A percentile compares a stretch with the other conserved stretches of the same genome.
Evolutionary conservation across 2,329 filamentous ascomycete genomes (phyloP).

Genomic region (Aspergillaceae sp.): DNA sequence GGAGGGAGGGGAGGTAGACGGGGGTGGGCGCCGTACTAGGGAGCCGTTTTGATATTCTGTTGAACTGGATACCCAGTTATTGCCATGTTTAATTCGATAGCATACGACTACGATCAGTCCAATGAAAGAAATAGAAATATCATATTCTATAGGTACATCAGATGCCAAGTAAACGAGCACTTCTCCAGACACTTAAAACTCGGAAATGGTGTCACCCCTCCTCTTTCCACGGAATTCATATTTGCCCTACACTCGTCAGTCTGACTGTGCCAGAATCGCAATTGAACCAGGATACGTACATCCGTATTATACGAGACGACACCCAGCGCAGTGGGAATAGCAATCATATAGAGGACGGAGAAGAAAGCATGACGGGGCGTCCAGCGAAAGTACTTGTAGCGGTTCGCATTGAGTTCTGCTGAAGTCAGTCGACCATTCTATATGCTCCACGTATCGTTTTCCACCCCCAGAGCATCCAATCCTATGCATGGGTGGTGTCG

Average conservation of each 20-base stretch:
- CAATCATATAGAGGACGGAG: conserved; percentile 65
- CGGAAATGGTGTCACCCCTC: conserved; percentile 71
- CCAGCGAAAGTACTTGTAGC: conserved; percentile 94
- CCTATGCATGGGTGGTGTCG: background rate
- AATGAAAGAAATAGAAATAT: conserved; percentile 14
- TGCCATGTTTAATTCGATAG: background rate
- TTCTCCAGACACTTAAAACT: conserved; percentile 52
- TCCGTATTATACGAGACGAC: conserved; percentile 72
- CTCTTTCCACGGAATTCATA: conserved; percentile 79
- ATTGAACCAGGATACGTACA: conserved; percentile 53
- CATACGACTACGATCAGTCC: background rate
- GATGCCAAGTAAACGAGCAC: conserved; percentile 8
- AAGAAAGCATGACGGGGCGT: conserved; percentile 73
- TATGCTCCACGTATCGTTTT: no score
- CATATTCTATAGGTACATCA: conserved; percentile 27
- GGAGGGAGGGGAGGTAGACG: conserved; percentile 31
- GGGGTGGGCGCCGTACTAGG: conserved; percentile 34
- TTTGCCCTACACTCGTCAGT: conserved; percentile 58
- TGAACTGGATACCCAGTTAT: background rate
- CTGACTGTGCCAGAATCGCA: background rate
- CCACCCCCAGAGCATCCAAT: background rate
- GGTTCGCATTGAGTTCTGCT: conserved; percentile 70
- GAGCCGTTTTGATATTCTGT: background rate
- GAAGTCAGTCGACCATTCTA: conserved; percentile 3
- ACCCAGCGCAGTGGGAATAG: conserved; percentile 63